Percentiles rank a stretch among this genome's conserved stretches.
Conservation (phyloP, 2,329 filamentous ascomycete species). For the Fusarium globosum region DNA sequence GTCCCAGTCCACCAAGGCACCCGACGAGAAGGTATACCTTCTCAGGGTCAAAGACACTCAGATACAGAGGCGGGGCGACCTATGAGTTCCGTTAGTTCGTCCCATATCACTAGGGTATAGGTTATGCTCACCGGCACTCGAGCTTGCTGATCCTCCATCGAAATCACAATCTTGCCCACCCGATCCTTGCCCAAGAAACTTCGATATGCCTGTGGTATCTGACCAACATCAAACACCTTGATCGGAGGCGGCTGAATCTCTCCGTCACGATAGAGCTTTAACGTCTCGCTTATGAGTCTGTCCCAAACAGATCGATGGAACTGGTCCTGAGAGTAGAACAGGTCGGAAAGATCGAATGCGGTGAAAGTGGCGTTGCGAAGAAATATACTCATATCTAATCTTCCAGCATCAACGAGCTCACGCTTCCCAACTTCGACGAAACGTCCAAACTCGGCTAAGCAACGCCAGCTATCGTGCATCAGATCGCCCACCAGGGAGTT, state of each 20-base stretch:
- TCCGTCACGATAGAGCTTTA: not conserved
- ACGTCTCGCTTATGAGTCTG: not conserved
- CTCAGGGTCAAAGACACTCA: not conserved
- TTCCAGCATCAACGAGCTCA: not conserved
- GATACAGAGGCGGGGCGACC: not conserved
- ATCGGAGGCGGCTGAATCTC: not conserved
- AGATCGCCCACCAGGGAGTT: not conserved
- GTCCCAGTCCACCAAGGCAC: not conserved
- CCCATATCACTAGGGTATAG: fast-evolving
- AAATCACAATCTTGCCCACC: not conserved
- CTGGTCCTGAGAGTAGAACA: not conserved
- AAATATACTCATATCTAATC: not conserved
- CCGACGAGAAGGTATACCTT: not conserved
- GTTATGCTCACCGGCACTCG: not conserved
- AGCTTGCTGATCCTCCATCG: not conserved
- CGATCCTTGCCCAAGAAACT: not conserved
- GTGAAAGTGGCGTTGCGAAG: not conserved
- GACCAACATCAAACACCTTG: not conserved
- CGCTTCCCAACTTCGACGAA: not conserved
- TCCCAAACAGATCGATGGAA: not conserved
- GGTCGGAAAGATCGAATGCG: not conserved
- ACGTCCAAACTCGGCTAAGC: not conserved
- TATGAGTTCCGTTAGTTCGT: not conserved
- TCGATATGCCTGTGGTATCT: not conserved
- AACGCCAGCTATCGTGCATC: not conserved